Base-by-base conservation (phyloP, 1,139 yeast genomes). In the Suhomyces guaymorum region DNA sequence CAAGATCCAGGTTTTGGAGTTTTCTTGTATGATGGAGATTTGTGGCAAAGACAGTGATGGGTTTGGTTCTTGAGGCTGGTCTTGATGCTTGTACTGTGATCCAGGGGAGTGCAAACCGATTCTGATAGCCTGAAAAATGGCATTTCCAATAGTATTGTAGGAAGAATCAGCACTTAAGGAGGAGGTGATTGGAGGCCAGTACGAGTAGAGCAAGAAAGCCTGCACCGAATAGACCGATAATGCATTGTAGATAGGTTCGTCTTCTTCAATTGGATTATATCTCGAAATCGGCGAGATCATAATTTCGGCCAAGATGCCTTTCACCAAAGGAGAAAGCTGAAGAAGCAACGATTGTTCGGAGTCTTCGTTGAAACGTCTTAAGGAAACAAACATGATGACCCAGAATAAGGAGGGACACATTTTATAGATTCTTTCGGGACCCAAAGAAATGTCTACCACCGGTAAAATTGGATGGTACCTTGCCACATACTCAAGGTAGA, bases 161-260 rank as follows among this genome's bases (percentile, higher is more conserved):
- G 96, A 84, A 4, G 96, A 84, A 54, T 92, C 97, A 0, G 97
- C 96, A 59, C 95, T 85, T 31, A 92, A 70, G 0, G 97, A 87
- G 1, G 97, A 88, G 0, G 97, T 87, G 30, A 90, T 73, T 2
- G 97, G 96, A 0, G 97, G 97, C 97, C 97, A 92, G 57, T 83
- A 80, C 1, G 97, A 82, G 57, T 86, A 88, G 5, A 92, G 66
- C 21, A 92, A 63, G 46, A 90, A 83, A 0, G 97, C 97, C 57
- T 92, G 98, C 1, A 90, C 97, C 0, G 96, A 85, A 54, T 83
- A 90, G 0, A 90, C 96, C n/a, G 95, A 84, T 10, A 95, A 86
- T 1, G 88, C 94, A 51, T 90, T 90, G 51, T 86, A 68, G 9
- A 85, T 76, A 1, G 96, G 95, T 47, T 83, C 84, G 46, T 85